These are phyloP conservation scores for Calophaca sinica DNA, from an alignment of 306 rosid species.

Conservation along the genomic window DNA sequence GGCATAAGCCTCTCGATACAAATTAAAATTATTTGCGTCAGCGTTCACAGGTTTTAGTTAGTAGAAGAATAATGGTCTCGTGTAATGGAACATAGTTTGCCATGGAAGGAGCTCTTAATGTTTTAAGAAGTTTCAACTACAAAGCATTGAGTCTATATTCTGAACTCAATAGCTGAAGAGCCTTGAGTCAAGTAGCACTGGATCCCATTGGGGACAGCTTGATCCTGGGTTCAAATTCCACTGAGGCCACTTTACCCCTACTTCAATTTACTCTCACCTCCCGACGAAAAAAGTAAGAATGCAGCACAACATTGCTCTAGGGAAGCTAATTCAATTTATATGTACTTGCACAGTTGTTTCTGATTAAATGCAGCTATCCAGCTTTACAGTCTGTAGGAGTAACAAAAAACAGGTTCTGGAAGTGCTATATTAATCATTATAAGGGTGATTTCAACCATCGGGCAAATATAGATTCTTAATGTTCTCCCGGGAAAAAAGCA, in stretches of 20 bases:
- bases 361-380: slow-evolving; percentile 9
- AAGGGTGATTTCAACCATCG: slow-evolving; percentile 22
- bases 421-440: neutral
- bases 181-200: neutral
- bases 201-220: slow-evolving; percentile 5
- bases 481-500: neutral
- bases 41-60: slow-evolving; percentile 26
- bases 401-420: slow-evolving; percentile 24
- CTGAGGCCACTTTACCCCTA: neutral
- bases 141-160: slow-evolving; percentile 14
- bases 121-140: slow-evolving; percentile 24
- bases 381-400: slow-evolving; percentile 4
- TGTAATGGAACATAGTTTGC: slow-evolving; percentile 24
- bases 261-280: neutral
- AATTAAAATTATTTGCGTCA: slow-evolving; percentile 36
- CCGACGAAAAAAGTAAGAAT: neutral
- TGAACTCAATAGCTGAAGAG: slow-evolving; percentile 2
- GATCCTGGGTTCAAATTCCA: neutral
- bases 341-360: slow-evolving; percentile 17
- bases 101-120: slow-evolving; percentile 21
- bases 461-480: slow-evolving; percentile 15
- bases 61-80: slow-evolving; percentile 6
- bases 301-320: neutral
- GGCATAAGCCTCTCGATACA: neutral
- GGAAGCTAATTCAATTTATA: slow-evolving; percentile 10